Evolutionary conservation across 2,329 filamentous ascomycete species (phyloP).

Genomic region (Fusarium graminum): DNA sequence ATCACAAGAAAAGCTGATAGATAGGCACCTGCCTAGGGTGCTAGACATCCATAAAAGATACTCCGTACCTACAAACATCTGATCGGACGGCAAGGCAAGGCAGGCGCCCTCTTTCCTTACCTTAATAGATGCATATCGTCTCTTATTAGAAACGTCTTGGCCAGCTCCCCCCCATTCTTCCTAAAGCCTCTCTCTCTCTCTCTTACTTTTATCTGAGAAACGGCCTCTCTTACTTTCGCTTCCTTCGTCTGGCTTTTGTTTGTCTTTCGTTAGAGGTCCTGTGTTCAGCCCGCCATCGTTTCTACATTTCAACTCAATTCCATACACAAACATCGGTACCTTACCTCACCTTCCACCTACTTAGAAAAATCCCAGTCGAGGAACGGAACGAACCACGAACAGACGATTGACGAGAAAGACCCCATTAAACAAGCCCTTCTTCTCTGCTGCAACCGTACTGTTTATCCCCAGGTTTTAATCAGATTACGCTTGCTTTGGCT

Average conservation of each 20-base stretch:
- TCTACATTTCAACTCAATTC: conserved; percentile 16
- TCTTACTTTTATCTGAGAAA: conserved; percentile 21
- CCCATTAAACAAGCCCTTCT: conserved; percentile 27
- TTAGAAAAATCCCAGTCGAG: conserved; percentile 11
- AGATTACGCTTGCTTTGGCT: conserved; percentile 22
- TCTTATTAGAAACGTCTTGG: conserved; percentile 38
- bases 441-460: conserved; percentile 14
- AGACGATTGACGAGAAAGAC: conserved; percentile 29
- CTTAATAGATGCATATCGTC: conserved; percentile 29
- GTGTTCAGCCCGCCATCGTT: conserved; percentile 12
- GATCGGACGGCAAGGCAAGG: conserved; percentile 26
- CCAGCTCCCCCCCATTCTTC: conserved; percentile 27
- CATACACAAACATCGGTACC: conserved; percentile 14
- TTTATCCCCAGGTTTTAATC: conserved; percentile 29
- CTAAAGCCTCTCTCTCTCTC: conserved; percentile 13
- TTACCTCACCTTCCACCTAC: conserved; percentile 10
- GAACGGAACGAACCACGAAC: conserved; percentile 13
- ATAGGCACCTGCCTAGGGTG: neutral
- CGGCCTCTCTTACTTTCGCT: conserved; percentile 27
- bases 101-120: neutral
- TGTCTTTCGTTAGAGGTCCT: conserved; percentile 40
- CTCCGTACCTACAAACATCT: conserved; percentile 25
- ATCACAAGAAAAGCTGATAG: conserved; percentile 17
- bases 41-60: conserved; percentile 4
- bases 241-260: conserved; percentile 20